Percentiles rank a stretch among this genome's conserved stretches.
Conservation (phyloP, 164 flowering plant genomes). For the Saururus chinensis region DNA sequence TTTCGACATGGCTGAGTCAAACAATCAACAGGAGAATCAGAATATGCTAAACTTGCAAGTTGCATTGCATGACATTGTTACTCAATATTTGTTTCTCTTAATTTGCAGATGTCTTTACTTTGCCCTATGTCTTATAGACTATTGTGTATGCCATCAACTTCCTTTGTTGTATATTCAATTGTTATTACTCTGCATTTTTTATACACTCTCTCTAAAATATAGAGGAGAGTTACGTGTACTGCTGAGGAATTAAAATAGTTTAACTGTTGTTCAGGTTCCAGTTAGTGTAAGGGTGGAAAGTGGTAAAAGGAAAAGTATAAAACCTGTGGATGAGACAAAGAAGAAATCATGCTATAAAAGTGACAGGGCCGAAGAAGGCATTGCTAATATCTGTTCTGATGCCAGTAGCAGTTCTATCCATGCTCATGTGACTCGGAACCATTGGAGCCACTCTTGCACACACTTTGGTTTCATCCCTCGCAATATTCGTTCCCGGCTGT, state of each 20-base stretch:
- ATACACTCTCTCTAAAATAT: not conserved
- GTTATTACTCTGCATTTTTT: no score
- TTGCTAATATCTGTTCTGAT: conserved; percentile 16
- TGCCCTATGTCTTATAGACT: no score
- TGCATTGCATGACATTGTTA: no score
- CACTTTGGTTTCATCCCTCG: conserved; percentile 61
- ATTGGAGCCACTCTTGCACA: conserved; percentile 45
- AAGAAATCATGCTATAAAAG: not conserved
- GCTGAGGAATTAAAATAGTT: not conserved
- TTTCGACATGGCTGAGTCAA: no score
- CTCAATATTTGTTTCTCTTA: no score
- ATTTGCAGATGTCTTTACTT: no score
- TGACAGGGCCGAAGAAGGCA: conserved; percentile 34
- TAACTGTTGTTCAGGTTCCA: not conserved
- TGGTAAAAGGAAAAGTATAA: not conserved
- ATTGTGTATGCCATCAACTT: no score
- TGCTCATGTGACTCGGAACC: conserved; percentile 24
- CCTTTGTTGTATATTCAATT: no score
- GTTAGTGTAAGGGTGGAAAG: not conserved
- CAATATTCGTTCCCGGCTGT: conserved; percentile 58
- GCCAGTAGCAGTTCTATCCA: conserved; percentile 37
- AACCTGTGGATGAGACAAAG: not conserved
- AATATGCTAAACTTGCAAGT: no score
- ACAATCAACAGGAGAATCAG: no score
- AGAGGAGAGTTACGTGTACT: not conserved